A percentile compares a stretch with the other conserved stretches of the same genome.
phyloP scores from a whole-genome alignment of 495 filamentous ascomycete genomes.

The Apodospora peruviana region DNA sequence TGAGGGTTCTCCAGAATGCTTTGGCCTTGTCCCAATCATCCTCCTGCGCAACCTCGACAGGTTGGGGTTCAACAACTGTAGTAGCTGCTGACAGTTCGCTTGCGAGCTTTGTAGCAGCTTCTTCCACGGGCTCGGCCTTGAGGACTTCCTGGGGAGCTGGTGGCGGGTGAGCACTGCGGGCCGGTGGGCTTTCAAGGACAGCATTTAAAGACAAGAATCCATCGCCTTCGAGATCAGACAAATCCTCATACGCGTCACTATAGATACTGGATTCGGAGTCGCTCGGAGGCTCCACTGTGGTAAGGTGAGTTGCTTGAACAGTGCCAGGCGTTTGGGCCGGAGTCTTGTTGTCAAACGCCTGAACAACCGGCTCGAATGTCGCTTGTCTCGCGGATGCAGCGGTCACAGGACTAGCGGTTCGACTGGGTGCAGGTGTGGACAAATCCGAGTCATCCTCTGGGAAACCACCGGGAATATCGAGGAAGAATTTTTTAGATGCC shows the following conservation, averaged over 20 bases:
- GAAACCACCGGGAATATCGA: constrained; percentile 39
- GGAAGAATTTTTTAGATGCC: constrained; percentile 16
- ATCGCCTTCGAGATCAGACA: constrained; percentile 60
- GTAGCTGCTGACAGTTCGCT: constrained; percentile 8
- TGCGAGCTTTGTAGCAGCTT: too few species aligned
- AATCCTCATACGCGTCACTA: constrained; percentile 81
- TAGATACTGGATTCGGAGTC: constrained; percentile 59
- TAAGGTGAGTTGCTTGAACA: neutral
- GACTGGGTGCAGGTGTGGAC: constrained; percentile 1
- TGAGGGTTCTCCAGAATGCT: constrained; percentile 60
- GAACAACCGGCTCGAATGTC: neutral
- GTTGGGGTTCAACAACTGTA: constrained; percentile 12
- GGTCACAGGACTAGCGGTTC: neutral
- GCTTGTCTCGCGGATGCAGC: neutral
- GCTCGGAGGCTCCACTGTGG: constrained; percentile 13
- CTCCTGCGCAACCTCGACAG: constrained; percentile 10
- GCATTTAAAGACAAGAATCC: constrained; percentile 83
- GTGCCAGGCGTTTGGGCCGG: neutral
- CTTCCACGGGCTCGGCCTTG: too few species aligned
- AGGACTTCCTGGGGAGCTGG: constrained; percentile 5
- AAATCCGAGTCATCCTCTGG: constrained; percentile 32
- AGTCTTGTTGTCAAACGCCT: neutral
- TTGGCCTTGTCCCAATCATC: constrained; percentile 59
- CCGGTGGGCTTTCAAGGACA: constrained; percentile 59
- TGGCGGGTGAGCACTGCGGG: constrained; percentile 3